Base-by-base conservation (phyloP, 345 rosid genomes). In the Melastoma malabathricum region DNA sequence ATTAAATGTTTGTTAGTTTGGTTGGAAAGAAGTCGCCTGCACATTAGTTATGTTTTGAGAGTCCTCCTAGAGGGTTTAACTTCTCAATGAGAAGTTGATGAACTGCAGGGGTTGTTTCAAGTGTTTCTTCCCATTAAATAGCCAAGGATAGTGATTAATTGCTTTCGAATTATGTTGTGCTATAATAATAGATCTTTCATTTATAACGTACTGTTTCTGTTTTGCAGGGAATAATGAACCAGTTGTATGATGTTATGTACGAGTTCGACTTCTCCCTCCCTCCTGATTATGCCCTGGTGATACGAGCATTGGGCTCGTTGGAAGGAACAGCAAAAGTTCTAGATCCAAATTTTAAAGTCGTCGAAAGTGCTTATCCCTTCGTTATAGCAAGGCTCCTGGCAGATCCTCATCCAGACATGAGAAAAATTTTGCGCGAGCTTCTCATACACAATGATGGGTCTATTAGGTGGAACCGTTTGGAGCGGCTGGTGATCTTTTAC, bases 251-350 rank as follows among this genome's bases (percentile, higher is more conserved):
- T 68, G 71, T 92, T 53, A 87, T 87, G 96, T 92, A 87, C 50
- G 96, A 78, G 56, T 87, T 84, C 62, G 73, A 84, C 66, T 80
- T 92, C 64, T 87, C 89, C 23, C 82, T 87, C 43, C 96, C 98
- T 27, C 96, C 93, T 4, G 95, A 92, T 59, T 92, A 87, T 74
- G 98, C 96, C 50, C 69, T 84, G 62, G 98, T 87, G 60, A 72
- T 82, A 66, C 75, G 98, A 79, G 93, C 96, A 6, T 93, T 84
- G 22, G 95, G 95, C 53, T 84, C 96, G 47, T 77, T 87, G 15
- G 98, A 92, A 84, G 98, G 96, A 70, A 92, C 98, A 0, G 93
- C 98, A 29, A 92, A 92, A 76, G 76, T 64, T 64, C 84, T 92
- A 18, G 93, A 87, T 63, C 95, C 98, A 52, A 84, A 79, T 61